phyloP scores from a whole-genome alignment of 768 basidiomycete species.

The Pleurotus tuoliensis region DNA sequence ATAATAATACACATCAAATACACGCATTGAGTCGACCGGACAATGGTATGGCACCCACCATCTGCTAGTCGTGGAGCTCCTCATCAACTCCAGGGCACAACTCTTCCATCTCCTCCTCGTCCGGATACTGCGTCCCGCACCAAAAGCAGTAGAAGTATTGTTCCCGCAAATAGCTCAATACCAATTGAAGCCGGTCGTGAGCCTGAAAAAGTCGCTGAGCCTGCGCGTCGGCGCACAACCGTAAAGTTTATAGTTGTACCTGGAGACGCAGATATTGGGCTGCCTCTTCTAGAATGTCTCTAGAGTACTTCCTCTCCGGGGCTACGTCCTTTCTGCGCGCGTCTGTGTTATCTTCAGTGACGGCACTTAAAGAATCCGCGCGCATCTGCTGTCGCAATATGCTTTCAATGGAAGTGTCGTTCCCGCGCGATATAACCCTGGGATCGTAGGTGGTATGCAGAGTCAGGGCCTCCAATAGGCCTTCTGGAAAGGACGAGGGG shows the following conservation, averaged over 20 bases:
- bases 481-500: slow-evolving; percentile 61
- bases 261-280: slow-evolving; percentile 62
- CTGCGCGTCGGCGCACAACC: too few relatives aligned
- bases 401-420: slow-evolving; percentile 33
- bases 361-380: slow-evolving; percentile 58
- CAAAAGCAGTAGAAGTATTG: slow-evolving; percentile 81
- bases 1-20: not conserved
- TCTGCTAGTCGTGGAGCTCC: slow-evolving; percentile 66
- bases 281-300: slow-evolving; percentile 63
- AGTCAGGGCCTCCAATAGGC: slow-evolving; percentile 54
- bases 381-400: slow-evolving; percentile 75
- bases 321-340: slow-evolving; percentile 17
- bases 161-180: slow-evolving; percentile 71
- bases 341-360: slow-evolving; percentile 29
- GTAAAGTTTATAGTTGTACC: slow-evolving; percentile 31
- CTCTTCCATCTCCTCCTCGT: slow-evolving; percentile 50
- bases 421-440: slow-evolving; percentile 9
- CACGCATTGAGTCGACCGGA: not conserved
- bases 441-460: slow-evolving; percentile 27
- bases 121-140: slow-evolving; percentile 77
- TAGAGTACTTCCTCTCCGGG: slow-evolving; percentile 36
- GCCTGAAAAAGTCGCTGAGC: slow-evolving; percentile 39
- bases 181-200: slow-evolving; percentile 60
- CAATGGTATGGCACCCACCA: slow-evolving; percentile 13
- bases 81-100: slow-evolving; percentile 77